phyloP scores from a whole-genome alignment of 164 flowering plant genomes.

The Echeveria elegans region DNA sequence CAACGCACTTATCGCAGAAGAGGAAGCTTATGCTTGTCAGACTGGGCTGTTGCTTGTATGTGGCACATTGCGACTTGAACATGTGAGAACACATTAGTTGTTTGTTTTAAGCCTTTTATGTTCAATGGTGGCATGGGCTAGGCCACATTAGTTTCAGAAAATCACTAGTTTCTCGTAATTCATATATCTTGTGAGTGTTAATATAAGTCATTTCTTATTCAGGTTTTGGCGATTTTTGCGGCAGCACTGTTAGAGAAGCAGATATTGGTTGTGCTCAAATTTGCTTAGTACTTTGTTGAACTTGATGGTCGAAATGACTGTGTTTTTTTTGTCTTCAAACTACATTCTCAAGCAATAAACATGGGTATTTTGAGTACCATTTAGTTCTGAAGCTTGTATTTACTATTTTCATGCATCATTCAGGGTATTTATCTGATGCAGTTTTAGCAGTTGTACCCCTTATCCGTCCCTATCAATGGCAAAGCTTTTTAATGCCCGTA shows the following conservation, averaged over 20 bases:
- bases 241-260: conserved; percentile 94
- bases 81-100: conserved; percentile 34
- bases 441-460: conserved; percentile 80
- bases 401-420: conserved; percentile 10
- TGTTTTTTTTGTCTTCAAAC: background rate
- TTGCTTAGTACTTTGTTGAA: conserved; percentile 39
- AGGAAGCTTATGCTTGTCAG: conserved; percentile 88
- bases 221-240: conserved; percentile 81
- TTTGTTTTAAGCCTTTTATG: background rate
- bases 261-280: conserved; percentile 80
- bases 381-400: background rate
- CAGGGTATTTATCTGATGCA: conserved; percentile 85
- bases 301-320: background rate
- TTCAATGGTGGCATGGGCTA: background rate
- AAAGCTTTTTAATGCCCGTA: conserved; percentile 97
- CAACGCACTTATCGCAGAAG: conserved; percentile 65
- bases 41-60: conserved; percentile 90
- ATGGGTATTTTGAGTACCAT: background rate
- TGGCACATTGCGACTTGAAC: conserved; percentile 83
- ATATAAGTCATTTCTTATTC: conserved; percentile 12
- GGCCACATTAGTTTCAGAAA: background rate
- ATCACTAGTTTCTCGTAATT: no score
- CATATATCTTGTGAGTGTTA: background rate
- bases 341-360: background rate
- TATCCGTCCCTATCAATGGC: conserved; percentile 95